Conservation (phyloP, 1,284 basidiomycete species). For the Leucoagaricus sp. region DNA sequence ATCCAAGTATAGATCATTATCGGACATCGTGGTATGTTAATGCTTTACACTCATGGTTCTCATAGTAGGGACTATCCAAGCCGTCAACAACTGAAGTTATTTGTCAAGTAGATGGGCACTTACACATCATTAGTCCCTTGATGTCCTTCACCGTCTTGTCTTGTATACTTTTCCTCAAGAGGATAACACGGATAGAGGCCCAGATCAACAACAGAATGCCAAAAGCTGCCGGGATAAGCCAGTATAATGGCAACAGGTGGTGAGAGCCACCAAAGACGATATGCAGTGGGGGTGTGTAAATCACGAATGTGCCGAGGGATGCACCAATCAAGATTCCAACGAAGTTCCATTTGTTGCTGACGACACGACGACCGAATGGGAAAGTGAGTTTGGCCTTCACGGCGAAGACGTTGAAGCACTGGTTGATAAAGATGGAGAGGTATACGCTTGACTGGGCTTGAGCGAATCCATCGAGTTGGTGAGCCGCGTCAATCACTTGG, state of each 20-base stretch:
- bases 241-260: slow-evolving; percentile 62
- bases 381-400: slow-evolving; percentile 65
- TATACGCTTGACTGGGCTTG: slow-evolving; percentile 72
- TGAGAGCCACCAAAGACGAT: slow-evolving; percentile 66
- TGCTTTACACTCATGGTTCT: slow-evolving; percentile 56
- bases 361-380: slow-evolving; percentile 58
- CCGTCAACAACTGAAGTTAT: background rate
- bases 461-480: slow-evolving; percentile 59
- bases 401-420: slow-evolving; percentile 74
- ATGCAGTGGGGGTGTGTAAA: slow-evolving; percentile 69
- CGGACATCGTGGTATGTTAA: background rate
- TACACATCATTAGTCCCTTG: slow-evolving; percentile 69
- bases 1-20: too few species aligned
- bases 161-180: slow-evolving; percentile 57
- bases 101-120: slow-evolving; percentile 25
- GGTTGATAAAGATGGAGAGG: slow-evolving; percentile 64
- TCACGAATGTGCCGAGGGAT: slow-evolving; percentile 64
- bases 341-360: slow-evolving; percentile 68
- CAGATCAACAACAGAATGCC: slow-evolving; percentile 60
- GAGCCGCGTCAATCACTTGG: slow-evolving; percentile 40
- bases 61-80: slow-evolving; percentile 59
- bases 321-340: slow-evolving; percentile 63
- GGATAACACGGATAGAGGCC: slow-evolving; percentile 57
- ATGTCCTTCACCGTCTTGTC: slow-evolving; percentile 62
- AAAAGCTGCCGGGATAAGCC: slow-evolving; percentile 66